These are phyloP conservation scores for Posidonia australis DNA, from an alignment of 106 monocot genomes.

Conservation along the genomic window DNA sequence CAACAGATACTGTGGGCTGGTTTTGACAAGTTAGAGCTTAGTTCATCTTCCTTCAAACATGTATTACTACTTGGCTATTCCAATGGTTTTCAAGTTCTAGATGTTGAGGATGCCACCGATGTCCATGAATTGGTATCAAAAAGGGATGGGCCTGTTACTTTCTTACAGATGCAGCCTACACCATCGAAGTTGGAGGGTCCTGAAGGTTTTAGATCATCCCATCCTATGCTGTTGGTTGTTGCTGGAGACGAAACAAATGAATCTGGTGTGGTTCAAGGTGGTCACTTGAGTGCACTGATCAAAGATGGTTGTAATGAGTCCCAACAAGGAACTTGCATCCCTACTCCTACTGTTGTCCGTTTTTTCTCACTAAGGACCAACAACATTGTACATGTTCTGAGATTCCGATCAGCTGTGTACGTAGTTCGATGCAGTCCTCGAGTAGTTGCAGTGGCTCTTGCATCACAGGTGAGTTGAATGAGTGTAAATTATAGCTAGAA, in stretches of 20 bases:
- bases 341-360: constrained; percentile 72
- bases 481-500: not conserved
- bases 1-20: constrained; percentile 87
- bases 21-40: constrained; percentile 78
- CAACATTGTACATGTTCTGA: constrained; percentile 73
- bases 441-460: constrained; percentile 85
- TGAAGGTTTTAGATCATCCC: constrained; percentile 69
- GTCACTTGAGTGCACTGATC: constrained; percentile 65
- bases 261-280: constrained; percentile 68
- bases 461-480: constrained; percentile 61
- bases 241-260: constrained; percentile 95
- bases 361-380: constrained; percentile 90
- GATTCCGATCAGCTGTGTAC: constrained; percentile 90
- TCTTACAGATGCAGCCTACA: constrained; percentile 79
- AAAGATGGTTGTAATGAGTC: constrained; percentile 42
- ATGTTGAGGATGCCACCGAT: constrained; percentile 95
- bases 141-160: constrained; percentile 88
- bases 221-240: constrained; percentile 84
- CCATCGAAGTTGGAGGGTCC: constrained; percentile 37
- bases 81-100: constrained; percentile 95
- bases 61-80: constrained; percentile 78
- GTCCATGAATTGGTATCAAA: constrained; percentile 92
- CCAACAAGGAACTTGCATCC: constrained; percentile 41
- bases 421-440: constrained; percentile 87
- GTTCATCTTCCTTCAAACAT: constrained; percentile 56